Evolutionary conservation across 306 rosid species (phyloP).

Genomic region (Lathyrus tuberosus): DNA sequence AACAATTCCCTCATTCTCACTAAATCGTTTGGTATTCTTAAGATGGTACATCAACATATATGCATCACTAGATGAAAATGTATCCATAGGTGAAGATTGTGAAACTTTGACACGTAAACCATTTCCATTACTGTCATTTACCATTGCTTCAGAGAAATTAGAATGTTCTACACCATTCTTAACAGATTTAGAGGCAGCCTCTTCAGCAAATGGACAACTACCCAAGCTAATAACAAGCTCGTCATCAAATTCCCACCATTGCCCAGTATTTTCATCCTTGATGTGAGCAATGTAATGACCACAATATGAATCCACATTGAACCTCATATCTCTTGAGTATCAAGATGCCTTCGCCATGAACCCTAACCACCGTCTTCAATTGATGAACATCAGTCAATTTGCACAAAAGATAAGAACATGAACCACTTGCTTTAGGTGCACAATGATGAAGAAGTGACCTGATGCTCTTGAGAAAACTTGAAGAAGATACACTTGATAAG

Average conservation of each 20-base stretch:
- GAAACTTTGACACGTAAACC: conserved; percentile 47
- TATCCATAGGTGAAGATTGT: conserved; percentile 50
- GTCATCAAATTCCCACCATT: conserved; percentile 99
- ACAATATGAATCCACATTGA: too few species aligned
- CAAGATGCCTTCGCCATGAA: too few species aligned
- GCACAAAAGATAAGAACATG: too few species aligned
- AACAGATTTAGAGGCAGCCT: conserved; percentile 56
- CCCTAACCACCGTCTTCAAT: too few species aligned
- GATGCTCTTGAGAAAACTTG: too few species aligned
- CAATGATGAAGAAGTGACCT: too few species aligned
- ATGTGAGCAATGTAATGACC: conserved; percentile 95
- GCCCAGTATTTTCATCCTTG: conserved; percentile 87
- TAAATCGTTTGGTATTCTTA: conserved; percentile 43
- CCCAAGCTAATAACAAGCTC: conserved; percentile 85
- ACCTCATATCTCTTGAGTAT: too few species aligned
- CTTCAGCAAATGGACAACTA: conserved; percentile 79
- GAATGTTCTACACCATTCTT: conserved; percentile 49
- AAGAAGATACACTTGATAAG: too few species aligned
- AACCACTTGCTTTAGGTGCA: too few species aligned
- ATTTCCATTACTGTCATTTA: conserved; percentile 62
- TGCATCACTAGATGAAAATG: conserved; percentile 86
- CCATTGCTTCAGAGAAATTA: conserved; percentile 49
- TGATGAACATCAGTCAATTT: too few species aligned
- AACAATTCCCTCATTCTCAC: conserved; percentile 35
- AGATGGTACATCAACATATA: conserved; percentile 95